phyloP scores from a whole-genome alignment of 2,329 filamentous ascomycete genomes.

The Ceratocystiopsis minuta region DNA sequence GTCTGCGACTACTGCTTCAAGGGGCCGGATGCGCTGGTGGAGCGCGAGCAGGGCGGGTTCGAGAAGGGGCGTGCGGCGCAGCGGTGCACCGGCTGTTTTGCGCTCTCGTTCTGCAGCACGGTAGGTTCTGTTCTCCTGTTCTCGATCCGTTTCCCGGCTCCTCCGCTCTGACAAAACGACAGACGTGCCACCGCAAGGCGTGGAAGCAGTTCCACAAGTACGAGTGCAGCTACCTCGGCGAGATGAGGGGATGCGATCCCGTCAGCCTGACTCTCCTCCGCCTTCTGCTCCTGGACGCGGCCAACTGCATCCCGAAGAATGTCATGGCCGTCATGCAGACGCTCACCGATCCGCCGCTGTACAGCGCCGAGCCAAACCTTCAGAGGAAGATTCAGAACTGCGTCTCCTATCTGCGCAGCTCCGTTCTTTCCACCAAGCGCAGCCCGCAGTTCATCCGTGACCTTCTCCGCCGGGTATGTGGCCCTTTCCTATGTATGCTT shows the following conservation, averaged over 20 bases:
- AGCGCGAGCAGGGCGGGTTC: constrained; percentile 3
- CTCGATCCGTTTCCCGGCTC: not conserved
- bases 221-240: constrained; percentile 14
- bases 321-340: not conserved
- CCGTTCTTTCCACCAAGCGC: not conserved
- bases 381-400: constrained; percentile 2
- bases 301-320: constrained; percentile 7
- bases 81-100: constrained; percentile 12
- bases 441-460: not conserved
- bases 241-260: constrained; percentile 1
- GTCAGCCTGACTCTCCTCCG: constrained; percentile 11
- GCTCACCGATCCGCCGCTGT: not conserved
- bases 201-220: constrained; percentile 15
- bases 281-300: constrained; percentile 12
- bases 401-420: not conserved
- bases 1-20: constrained; percentile 15
- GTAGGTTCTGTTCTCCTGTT: constrained; percentile 4
- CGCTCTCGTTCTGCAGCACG: constrained; percentile 14
- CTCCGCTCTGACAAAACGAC: not conserved
- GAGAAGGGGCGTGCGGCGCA: constrained; percentile 1
- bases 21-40: constrained; percentile 4
- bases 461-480: constrained; percentile 2
- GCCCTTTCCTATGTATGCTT: not conserved
- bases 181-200: constrained; percentile 15
- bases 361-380: not conserved